Base-by-base conservation (phyloP, 495 filamentous ascomycete genomes). In the Lasiosphaeriaceae sp. region DNA sequence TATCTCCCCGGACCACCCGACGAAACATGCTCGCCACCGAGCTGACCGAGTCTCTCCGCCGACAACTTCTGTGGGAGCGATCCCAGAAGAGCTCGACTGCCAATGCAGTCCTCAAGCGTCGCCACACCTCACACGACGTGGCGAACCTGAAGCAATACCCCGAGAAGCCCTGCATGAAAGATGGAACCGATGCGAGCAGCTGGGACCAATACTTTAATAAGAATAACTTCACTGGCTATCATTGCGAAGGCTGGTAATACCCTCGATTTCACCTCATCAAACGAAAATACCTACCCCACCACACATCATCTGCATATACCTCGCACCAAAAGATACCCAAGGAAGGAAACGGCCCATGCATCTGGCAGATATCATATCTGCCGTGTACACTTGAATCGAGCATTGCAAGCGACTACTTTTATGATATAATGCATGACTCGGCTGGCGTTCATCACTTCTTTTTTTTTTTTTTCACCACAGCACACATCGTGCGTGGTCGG, bases 21-120 rank as follows among this genome's bases (percentile, higher is more conserved):
- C 83, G 93, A 45, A 96, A 99, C 72, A 99, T 99, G 94, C 83
- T 99, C 54, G 86, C 90, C 34, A 92, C 90, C 22, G 94, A 99
- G 73, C 77, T 99, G 59, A 77, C 69, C 63, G 65, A 79, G 66
- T 76, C 74, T 54, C 63, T 74, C 16, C 55, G 75, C 47, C 46
- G 75, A 52, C 58, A 77, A 45, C 65, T 79, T 53, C 52, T 71
- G 49, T 63, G 69, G 61, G 64, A 78, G 46, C 49, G 70, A 26
- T 57, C 69, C 47, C 58, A 78, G 50, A 96, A 93, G 82, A 90
- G 89, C 56, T 86, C 88, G 29, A 96, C 91, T 3, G 87, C 88
- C 54, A 89, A 88, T 57, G 92, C 93, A 5, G 90, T 92, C 55
- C 77, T 96, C 57, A 96, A 97, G 76, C 84, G 95, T 37, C 79